A percentile compares a stretch with the other conserved stretches of the same genome.
Conservation (phyloP, 352 stramenopile genomes). For the Peronospora destructor region DNA sequence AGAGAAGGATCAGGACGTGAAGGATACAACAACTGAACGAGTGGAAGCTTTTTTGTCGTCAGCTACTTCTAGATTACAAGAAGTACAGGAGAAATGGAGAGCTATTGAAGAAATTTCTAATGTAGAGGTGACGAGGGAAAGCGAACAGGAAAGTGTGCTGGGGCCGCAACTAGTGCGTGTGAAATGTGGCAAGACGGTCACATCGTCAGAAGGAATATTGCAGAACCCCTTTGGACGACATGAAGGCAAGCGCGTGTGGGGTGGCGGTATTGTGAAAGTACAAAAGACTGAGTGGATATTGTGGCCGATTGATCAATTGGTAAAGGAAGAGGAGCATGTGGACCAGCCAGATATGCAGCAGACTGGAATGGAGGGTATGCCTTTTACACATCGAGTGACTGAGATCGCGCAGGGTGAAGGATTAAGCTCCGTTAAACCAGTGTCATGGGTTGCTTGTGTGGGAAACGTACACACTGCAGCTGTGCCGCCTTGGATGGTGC, state of each 20-base stretch:
- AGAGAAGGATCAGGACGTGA: background rate
- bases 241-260: slow-evolving; percentile 54
- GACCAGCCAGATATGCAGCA: slow-evolving; percentile 10
- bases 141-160: slow-evolving; percentile 4
- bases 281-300: slow-evolving; percentile 42
- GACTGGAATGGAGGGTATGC: slow-evolving; percentile 1
- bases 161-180: slow-evolving; percentile 3
- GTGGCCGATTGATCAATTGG: slow-evolving; percentile 54
- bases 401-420: slow-evolving; percentile 37
- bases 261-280: slow-evolving; percentile 53
- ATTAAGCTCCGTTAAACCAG: slow-evolving; percentile 35
- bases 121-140: slow-evolving; percentile 5
- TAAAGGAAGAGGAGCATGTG: slow-evolving; percentile 38
- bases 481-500: slow-evolving; percentile 69
- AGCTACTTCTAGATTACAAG: slow-evolving; percentile 26
- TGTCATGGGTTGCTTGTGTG: slow-evolving; percentile 36
- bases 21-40: slow-evolving; percentile 4
- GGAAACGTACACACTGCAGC: slow-evolving; percentile 61
- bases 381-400: slow-evolving; percentile 41
- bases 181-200: slow-evolving; percentile 21
- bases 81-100: slow-evolving; percentile 15
- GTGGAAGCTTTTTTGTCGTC: slow-evolving; percentile 42
- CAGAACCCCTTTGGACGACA: slow-evolving; percentile 48
- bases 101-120: background rate
- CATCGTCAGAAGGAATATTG: slow-evolving; percentile 33